These are phyloP conservation scores for Neurospora sp. DNA, from an alignment of 495 filamentous ascomycete species.

Conservation along the genomic window DNA sequence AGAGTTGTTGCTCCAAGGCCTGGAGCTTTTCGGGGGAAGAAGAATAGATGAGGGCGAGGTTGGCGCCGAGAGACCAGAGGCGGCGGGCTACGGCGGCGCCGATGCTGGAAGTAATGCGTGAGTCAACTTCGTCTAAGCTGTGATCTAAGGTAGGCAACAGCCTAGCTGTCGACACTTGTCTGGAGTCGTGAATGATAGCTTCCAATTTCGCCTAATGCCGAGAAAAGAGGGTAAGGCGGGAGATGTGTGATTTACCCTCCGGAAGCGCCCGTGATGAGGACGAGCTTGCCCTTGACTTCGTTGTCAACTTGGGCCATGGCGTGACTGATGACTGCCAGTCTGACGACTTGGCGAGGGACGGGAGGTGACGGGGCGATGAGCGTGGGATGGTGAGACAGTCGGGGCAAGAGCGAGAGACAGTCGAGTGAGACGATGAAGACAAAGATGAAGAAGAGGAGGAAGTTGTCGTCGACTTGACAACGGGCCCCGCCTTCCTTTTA, in stretches of 20 bases:
- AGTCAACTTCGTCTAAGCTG: not conserved
- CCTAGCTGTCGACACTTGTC: not conserved
- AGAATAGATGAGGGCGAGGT: slow-evolving; percentile 54
- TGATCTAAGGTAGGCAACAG: not conserved
- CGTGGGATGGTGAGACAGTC: not conserved
- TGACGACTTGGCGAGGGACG: not conserved
- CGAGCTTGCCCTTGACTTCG: slow-evolving; percentile 46
- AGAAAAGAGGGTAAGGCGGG: not conserved
- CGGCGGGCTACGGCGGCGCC: slow-evolving; percentile 50
- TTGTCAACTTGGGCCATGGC: slow-evolving; percentile 32
- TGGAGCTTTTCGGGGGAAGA: slow-evolving; percentile 38
- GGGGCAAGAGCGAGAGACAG: not conserved
- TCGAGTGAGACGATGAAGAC: not conserved
- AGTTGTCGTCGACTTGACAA: not conserved
- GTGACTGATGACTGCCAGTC: not conserved
- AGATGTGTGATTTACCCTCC: slow-evolving; percentile 41
- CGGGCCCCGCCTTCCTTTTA: not conserved
- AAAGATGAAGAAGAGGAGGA: not conserved
- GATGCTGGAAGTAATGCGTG: slow-evolving; percentile 31
- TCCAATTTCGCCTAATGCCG: not conserved
- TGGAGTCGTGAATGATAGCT: not conserved
- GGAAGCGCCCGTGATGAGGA: slow-evolving; percentile 56
- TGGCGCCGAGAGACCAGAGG: slow-evolving; percentile 40
- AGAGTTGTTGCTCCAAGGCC: slow-evolving; percentile 30
- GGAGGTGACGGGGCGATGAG: not conserved